Evolutionary conservation across 2,329 filamentous ascomycete genomes (phyloP).

Genomic region (Myriangium duriaei): DNA sequence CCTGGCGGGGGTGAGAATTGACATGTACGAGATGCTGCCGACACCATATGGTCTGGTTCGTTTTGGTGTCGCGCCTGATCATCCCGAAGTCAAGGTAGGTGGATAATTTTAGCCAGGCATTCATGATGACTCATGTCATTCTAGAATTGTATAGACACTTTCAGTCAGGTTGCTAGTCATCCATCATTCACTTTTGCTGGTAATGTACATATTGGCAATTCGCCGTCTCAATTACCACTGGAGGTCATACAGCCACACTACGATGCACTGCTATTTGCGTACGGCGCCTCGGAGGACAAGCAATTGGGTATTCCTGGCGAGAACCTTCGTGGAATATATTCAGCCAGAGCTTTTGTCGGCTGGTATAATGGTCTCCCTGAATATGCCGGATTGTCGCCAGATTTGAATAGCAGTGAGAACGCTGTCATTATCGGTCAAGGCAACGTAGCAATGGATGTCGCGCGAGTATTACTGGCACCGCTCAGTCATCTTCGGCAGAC

Average conservation of each 20-base stretch:
- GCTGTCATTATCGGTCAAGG: constrained; percentile 87
- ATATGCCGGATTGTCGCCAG: constrained; percentile 57
- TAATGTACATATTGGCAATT: constrained; percentile 66
- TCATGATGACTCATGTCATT: constrained; percentile 16
- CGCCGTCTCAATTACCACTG: constrained; percentile 45
- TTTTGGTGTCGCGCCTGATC: constrained; percentile 94
- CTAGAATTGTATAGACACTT: constrained; percentile 90
- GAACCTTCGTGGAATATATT: constrained; percentile 63
- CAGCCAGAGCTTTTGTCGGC: constrained; percentile 84
- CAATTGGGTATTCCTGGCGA: constrained; percentile 72
- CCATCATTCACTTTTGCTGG: constrained; percentile 82
- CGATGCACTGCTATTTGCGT: constrained; percentile 83
- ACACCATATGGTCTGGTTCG: constrained; percentile 87
- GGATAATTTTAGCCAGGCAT: not conserved
- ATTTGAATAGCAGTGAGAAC: constrained; percentile 62
- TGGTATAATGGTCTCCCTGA: constrained; percentile 98
- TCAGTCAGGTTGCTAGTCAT: constrained; percentile 73
- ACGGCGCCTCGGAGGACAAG: constrained; percentile 77
- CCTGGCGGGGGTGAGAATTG: constrained; percentile 58
- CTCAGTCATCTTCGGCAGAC: constrained; percentile 64
- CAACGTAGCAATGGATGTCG: constrained; percentile 90
- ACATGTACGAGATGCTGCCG: constrained; percentile 93
- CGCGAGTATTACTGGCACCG: constrained; percentile 69
- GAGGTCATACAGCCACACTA: constrained; percentile 64
- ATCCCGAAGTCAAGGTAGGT: constrained; percentile 87